phyloP scores from a whole-genome alignment of 2,329 filamentous ascomycete species.

The Dothideomycetes sp. region DNA sequence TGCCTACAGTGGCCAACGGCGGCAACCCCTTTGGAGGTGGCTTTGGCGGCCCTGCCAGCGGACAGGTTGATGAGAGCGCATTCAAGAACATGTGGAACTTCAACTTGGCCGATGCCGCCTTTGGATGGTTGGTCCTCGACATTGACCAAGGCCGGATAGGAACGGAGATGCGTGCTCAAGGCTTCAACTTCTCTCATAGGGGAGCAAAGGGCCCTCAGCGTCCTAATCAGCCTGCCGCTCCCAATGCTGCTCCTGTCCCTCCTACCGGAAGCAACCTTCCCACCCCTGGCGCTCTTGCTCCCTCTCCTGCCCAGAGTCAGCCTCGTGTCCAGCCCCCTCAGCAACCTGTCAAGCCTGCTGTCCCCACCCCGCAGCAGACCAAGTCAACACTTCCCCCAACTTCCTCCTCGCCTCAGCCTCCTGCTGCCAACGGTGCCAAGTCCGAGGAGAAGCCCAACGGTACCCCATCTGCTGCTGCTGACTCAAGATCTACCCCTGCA shows the following conservation, averaged over 20 bases:
- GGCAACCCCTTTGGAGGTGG: conserved; percentile 95
- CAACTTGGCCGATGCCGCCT: conserved; percentile 92
- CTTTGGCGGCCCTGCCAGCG: conserved; percentile 60
- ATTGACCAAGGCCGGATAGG: conserved; percentile 92
- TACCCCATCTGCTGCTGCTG: conserved; percentile 38
- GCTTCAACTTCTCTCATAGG: conserved; percentile 97
- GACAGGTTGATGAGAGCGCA: conserved; percentile 92
- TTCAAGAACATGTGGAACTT: conserved; percentile 99
- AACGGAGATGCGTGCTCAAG: conserved; percentile 96
- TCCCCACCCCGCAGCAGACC: conserved; percentile 5
- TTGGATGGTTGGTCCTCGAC: conserved; percentile 90
- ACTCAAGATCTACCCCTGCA: conserved; percentile 10
- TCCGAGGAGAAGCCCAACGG: conserved; percentile 23
- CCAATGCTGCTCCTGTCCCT: conserved; percentile 25
- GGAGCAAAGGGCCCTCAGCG: conserved; percentile 55
- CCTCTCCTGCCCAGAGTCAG: conserved; percentile 26
- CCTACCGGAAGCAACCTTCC: conserved; percentile 26
- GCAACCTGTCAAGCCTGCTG: conserved; percentile 4
- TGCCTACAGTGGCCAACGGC: conserved; percentile 88
- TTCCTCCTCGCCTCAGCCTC: conserved; percentile 4
- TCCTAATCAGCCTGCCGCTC: conserved; percentile 25
- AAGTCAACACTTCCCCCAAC: conserved; percentile 12
- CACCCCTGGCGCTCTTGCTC: conserved; percentile 16
- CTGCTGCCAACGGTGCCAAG: conserved; percentile 9
- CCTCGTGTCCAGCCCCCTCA: conserved; percentile 18